Evolutionary conservation across 441 rosid species (phyloP).

Genomic region (Croton laevigatus): DNA sequence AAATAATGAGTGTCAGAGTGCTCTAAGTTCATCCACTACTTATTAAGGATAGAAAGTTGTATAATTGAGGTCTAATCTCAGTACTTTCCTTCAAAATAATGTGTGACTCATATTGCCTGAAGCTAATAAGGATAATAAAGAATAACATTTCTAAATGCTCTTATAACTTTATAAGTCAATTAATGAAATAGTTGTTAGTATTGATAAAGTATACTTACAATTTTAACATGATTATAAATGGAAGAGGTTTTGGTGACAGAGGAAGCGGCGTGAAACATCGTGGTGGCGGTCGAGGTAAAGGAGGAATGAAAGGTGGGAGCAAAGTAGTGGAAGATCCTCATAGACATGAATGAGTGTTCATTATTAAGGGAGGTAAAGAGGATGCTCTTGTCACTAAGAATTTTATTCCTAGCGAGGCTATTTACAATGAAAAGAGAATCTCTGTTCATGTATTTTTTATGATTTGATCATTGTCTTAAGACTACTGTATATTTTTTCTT

Average conservation of each 20-base stretch:
- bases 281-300: conserved; percentile 45
- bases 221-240: not conserved
- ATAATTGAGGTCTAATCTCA: conserved; percentile 15
- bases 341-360: conserved; percentile 83
- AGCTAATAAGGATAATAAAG: conserved; percentile 16
- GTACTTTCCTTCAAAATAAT: conserved; percentile 19
- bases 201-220: not conserved
- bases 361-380: conserved; percentile 96
- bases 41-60: conserved; percentile 18
- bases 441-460: conserved; percentile 62
- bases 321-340: conserved; percentile 88
- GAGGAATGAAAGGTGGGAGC: conserved; percentile 94
- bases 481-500: not conserved
- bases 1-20: conserved; percentile 15
- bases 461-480: not conserved
- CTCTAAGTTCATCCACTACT: conserved; percentile 7
- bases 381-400: conserved; percentile 96
- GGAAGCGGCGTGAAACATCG: conserved; percentile 34
- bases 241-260: conserved; percentile 41
- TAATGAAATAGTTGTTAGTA: not conserved
- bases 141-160: conserved; percentile 20
- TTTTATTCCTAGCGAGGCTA: conserved; percentile 90
- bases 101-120: conserved; percentile 23
- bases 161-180: not conserved
- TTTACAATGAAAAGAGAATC: conserved; percentile 90